Base-by-base conservation (phyloP, 2,329 filamentous ascomycete genomes). In the Verticillium isaacii region DNA sequence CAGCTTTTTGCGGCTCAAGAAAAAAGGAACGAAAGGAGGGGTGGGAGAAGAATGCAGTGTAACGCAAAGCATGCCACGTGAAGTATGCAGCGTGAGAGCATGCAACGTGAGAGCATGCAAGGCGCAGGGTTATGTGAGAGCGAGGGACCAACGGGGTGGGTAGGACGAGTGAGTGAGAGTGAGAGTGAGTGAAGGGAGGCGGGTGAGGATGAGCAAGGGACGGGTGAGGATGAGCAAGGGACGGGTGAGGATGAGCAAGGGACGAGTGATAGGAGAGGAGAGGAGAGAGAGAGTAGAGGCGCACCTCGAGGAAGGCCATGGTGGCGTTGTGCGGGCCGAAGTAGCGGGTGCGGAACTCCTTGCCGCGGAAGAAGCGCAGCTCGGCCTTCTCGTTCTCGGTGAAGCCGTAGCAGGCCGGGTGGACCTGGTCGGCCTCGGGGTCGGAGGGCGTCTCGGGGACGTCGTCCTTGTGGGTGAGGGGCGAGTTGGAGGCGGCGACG, bases 321-420 rank as follows among this genome's bases (percentile, higher is more conserved):
- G 81, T 86, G 55, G 83, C 82, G 66, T 85, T 87, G 70, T 86
- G 82, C 3, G 84, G 84, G 2, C 85, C 84, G 67, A 83, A 85
- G 69, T 86, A 87, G 65, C 84, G 79, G 3, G 82, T 85, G 67
- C 83, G 82, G 71, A 86, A 86, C 64, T 84, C 82, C 68, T 85
- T 84, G 61, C 83, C 82, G 34, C 82, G 77, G 71, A 85, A 82
- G 73, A 85, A 85, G 59, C 82, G 81, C 68, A 84, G 76, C 71
- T 86, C 83, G 34, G 81, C 80, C 63, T 79, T 80, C 62, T 83
- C 80, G 55, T 76, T 76, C 39, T 65, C 59, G 36, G 61, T 57
- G 56, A 34, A 61, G 29, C 55, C 55, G 15, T 50, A 52, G 45
- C 58, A 61, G 9, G 60, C 60, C 9, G 52, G 57, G 19, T 58